Base-by-base conservation (phyloP, 208 protist species). In the Acanthamoeba royreba region DNA sequence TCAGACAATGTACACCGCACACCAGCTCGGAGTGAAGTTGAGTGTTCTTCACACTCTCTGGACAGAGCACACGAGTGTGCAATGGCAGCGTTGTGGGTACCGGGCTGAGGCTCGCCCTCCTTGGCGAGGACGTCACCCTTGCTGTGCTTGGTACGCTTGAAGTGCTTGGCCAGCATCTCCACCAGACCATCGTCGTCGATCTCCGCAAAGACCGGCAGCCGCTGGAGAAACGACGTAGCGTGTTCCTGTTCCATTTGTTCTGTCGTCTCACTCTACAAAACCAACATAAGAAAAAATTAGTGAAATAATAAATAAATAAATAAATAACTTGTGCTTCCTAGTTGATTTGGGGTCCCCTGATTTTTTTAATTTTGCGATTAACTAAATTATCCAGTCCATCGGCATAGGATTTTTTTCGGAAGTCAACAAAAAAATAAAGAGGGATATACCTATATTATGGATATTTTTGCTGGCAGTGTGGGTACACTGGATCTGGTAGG, bases 51-150 rank as follows among this genome's bases (percentile, higher is more conserved):
- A 79, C 15, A 19, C 17, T 28, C 38, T 79, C 22, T 28, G 53
- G 33, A 15, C 25, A 86, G 74, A 40, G 2, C 47, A 25, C 8
- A 25, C 8, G 31, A 0, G 77, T 61, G 53, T 61, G 53, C 22
- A 61, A 61, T n/a, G n/a, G n/a, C n/a, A n/a, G n/a, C n/a, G n/a
- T n/a, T n/a, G 43, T 46, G 25, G 17, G 43, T 40, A 87, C 79
- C 79, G 17, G 85, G 85, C 38, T 92, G 85, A 42, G 85, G 85
- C 52, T 92, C 85, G 40, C 85, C 85, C 55, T 92, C 85, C 85
- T 92, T 92, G 58, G 40, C 33, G 28, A 92, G 43, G 11, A 92
- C 43, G 85, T 92, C 53, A 35, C 52, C 85, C 52, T 61, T 72
- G 9, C 13, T 13, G 85, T 92, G 43, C 4, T 15, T 45, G 40